Evolutionary conservation across 1,139 yeast genomes (phyloP).

Genomic region (Wickerhamomyces sp.): DNA sequence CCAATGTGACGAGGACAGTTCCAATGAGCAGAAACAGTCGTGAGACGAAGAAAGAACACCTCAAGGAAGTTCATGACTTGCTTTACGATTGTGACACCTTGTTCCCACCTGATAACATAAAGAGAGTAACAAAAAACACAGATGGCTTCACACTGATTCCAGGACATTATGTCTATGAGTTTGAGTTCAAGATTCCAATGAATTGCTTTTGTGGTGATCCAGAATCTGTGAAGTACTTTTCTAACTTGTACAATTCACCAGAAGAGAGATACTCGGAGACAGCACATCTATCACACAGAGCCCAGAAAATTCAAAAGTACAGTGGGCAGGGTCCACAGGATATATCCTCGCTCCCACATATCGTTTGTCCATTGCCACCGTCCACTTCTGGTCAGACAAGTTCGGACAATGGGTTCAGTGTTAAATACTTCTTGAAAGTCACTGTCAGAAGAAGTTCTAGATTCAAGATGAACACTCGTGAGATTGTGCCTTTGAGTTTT

Average conservation of each 20-base stretch:
- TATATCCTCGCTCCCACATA: constrained; percentile 36
- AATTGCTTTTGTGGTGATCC: constrained; percentile 42
- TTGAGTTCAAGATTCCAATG: constrained; percentile 50
- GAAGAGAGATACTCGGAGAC: constrained; percentile 1
- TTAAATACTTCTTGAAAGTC: constrained; percentile 52
- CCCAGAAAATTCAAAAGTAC: constrained; percentile 37
- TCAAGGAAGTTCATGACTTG: constrained; percentile 38
- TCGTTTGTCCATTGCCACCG: constrained; percentile 47
- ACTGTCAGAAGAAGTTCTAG: constrained; percentile 54
- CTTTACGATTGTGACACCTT: constrained; percentile 48
- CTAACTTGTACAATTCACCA: constrained; percentile 3
- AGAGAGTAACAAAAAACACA: constrained; percentile 37
- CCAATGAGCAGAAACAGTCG: neutral
- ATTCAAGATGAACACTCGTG: constrained; percentile 44
- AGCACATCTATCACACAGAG: constrained; percentile 6
- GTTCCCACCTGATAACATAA: constrained; percentile 52
- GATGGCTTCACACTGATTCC: constrained; percentile 55
- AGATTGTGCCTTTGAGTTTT: constrained; percentile 46
- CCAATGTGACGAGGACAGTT: constrained; percentile 23
- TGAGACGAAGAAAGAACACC: constrained; percentile 4
- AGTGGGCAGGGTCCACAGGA: constrained; percentile 12
- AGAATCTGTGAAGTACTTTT: constrained; percentile 16
- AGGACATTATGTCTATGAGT: constrained; percentile 55
- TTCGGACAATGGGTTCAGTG: constrained; percentile 24
- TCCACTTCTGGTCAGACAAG: constrained; percentile 45